Evolutionary conservation across 352 stramenopile species (phyloP), one percentile per base, ranked within the genome.

Genomic region (Peronospora destructor): DNA sequence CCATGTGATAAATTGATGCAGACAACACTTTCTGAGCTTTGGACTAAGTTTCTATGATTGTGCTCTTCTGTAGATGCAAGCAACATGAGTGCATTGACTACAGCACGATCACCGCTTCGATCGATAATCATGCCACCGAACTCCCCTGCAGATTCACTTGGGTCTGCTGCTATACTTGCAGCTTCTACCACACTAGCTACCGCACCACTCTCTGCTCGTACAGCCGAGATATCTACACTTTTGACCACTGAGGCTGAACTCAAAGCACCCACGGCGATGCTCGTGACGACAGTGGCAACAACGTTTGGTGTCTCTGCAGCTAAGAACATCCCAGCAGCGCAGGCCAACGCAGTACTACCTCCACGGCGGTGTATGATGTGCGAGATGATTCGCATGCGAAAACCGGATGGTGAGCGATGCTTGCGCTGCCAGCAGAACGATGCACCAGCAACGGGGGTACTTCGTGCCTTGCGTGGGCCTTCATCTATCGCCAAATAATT

Each of bases 301-400:
- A n/a, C n/a, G n/a, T 26, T 6, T 41, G 30, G 13, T 42, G 3
- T n/a, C 14, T 34, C 39, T 57, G 33, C 43, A n/a, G 38, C 38
- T 16, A 53, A 48, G 26, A 38, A 19, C n/a, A 49, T 6, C n/a
- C 11, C 35, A 36, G 14, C 21, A 25, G 14, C 21, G 2, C 49
- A 56, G 19, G 13, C 30, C 1, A 40, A 54, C 13, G 28, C 28
- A 47, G 16, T 44, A 38, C 14, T 53, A n/a, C 41, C 42, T 48
- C 11, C 14, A 41, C 50, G 56, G 23, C 45, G 57, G 38, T 71
- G 61, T 21, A 71, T 71, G 55, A 71, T 74, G 53, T 74, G 65
- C 34, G 61, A 66, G 28, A 71, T 74, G 57, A 74, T 74, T 56
- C 61, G 61, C 25, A 60, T 74, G 51, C 62, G 61, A 30, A 74